Base-by-base conservation (phyloP, 805 yeast species). In the Saturnispora mendoncae region DNA sequence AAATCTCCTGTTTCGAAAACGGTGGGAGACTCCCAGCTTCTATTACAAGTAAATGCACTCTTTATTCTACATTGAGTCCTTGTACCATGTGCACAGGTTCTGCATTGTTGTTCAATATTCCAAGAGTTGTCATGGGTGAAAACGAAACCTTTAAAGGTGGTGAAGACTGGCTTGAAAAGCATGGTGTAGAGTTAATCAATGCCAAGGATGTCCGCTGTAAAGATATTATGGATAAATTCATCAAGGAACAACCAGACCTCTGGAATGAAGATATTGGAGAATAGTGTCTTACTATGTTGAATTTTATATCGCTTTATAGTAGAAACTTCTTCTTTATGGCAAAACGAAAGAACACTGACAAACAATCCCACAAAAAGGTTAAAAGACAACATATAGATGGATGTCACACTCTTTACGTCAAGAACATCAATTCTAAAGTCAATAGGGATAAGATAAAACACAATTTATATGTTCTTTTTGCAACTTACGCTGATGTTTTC, bases 1-100 rank as follows among this genome's bases (percentile, higher is more conserved):
- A 90, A 58, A 92, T 84, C 52, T 73, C 88, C 9, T 78, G 95
- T 7, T 68, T 92, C 45, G 96, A 87, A 55, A 79, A 84, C 48
- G 94, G 95, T 17, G 97, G 97, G 6, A 74, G 97, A 54, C 67
- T 92, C 43, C 78, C 80, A 18, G 97, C 88, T 4, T 68, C 70
- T 18, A 75, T 73, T 14, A 90, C 90, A 66, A 83, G 81, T 54
- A 72, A 79, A 47, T 82, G 95, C 51, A 92, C 97, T 18, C 73
- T 86, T 74, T 90, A 87, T 64, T 87, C 97, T 24, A 84, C 96
- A 0, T 66, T 90, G 50, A 84, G 95, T 6, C 97, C 97, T 3
- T 90, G 97, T 60, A 72, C 79, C 51, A 90, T 90, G 97, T 90
- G 97, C 60, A 76, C 92, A 4, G 97, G 97, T 17, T 94, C 97